Base-by-base conservation (phyloP, 768 basidiomycete species). In the Trametes maxima region DNA sequence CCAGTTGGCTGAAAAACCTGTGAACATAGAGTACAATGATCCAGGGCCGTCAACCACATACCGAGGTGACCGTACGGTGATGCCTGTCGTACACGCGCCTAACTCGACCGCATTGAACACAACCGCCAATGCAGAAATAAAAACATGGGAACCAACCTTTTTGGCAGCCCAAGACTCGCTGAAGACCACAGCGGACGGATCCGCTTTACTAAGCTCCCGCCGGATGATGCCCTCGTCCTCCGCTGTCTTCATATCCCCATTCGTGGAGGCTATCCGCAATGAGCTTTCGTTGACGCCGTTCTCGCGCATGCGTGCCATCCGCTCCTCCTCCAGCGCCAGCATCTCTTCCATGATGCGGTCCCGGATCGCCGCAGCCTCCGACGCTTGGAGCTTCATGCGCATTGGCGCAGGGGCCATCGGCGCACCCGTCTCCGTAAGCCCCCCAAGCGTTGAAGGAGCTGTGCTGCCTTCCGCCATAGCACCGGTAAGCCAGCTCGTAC, bases 271-370 rank as follows among this genome's bases (percentile, higher is more conserved):
- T 25, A 79, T 70, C 45, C 83, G 77, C 66, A 90, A 79, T 67
- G 88, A 85, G 21, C 85, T 80, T 60, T 91, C 88, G 50, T 83
- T 85, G 64, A 90, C 88, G 13, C 77, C 74, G 63, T 80, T 82
- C 66, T 86, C 86, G 59, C 83, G 81, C 95, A 96, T 98, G 19
- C 95, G 84, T 61, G 90, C 86, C 88, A 99, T 95, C 24, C 97
- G 85, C 73, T 98, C 94, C 72, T 98, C 95, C 75, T 99, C 97
- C 25, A 99, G 78, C 22, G 94, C 82, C 64, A 98, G 80, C 97
- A 99, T 99, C 80, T 99, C 97, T 67, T 90, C 86, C 97, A 99
- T 99, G 63, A 99, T 99, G 21, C 95, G 83, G 66, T 94, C 90
- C 16, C 94, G 85, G 66, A 99, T 99, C 1, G 90, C 90, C 0